Conservation (phyloP, 129 eudicot genomes). For the Flaveria bidentis region DNA sequence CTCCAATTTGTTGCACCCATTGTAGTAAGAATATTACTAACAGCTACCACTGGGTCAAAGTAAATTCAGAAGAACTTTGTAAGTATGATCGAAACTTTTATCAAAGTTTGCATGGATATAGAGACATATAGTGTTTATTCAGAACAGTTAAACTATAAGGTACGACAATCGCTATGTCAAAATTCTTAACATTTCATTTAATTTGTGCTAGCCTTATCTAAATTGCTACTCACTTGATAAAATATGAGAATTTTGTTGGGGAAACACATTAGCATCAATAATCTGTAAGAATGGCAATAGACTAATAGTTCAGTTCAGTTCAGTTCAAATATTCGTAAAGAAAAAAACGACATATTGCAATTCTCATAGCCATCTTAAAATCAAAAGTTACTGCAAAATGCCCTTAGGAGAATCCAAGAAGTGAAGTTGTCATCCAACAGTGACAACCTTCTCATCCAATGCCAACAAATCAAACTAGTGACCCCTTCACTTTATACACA, state of each 20-base stretch:
- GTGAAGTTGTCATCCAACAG: no score
- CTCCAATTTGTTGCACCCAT: slow-evolving; percentile 74
- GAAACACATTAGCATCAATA: slow-evolving; percentile 2
- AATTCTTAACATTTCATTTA: background rate
- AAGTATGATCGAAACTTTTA: background rate
- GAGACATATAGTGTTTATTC: background rate
- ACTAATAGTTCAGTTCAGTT: background rate
- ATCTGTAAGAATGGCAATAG: background rate
- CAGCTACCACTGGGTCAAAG: slow-evolving; percentile 51
- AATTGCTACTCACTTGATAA: background rate
- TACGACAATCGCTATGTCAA: background rate
- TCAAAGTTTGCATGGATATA: slow-evolving; percentile 15
- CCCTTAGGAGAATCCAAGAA: no score
- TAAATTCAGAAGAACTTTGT: background rate
- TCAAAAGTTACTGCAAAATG: no score
- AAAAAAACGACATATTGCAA: background rate
- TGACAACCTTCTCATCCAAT: no score
- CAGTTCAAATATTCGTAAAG: background rate
- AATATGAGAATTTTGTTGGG: background rate
- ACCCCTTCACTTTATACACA: no score
- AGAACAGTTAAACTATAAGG: background rate
- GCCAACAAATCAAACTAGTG: no score
- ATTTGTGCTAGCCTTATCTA: background rate
- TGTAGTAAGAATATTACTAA: slow-evolving; percentile 46
- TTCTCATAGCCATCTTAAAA: background rate